phyloP scores from a whole-genome alignment of 441 rosid genomes.

The Mallotus japonicus region DNA sequence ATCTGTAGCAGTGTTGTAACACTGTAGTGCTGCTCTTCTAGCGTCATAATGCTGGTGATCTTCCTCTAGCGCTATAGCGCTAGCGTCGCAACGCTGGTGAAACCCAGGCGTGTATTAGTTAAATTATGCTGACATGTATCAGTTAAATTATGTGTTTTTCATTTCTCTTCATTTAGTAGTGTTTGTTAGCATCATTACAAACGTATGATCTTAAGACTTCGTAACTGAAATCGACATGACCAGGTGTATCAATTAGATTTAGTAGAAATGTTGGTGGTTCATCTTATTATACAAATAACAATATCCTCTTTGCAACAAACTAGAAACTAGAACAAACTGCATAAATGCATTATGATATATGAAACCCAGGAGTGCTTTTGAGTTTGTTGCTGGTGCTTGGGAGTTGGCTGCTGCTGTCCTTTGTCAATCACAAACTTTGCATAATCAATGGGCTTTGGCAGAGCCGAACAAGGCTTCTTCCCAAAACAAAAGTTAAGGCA shows the following conservation, averaged over 20 bases:
- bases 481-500: conserved; percentile 81
- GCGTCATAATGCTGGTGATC: too few species aligned
- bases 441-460: conserved; percentile 41
- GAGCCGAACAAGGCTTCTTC: conserved; percentile 49
- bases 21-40: too few species aligned
- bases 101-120: too few species aligned
- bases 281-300: too few species aligned
- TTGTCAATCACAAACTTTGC: conserved; percentile 44
- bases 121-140: conserved; percentile 48
- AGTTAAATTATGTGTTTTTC: conserved; percentile 97
- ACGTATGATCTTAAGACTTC: conserved; percentile 97
- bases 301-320: too few species aligned
- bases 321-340: too few species aligned
- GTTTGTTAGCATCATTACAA: conserved; percentile 95
- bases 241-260: conserved; percentile 91
- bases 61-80: too few species aligned
- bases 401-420: conserved; percentile 37
- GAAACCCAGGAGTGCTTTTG: not conserved
- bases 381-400: conserved; percentile 19
- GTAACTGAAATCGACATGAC: conserved; percentile 96
- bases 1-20: too few species aligned
- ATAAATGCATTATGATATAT: not conserved
- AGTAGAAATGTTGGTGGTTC: conserved; percentile 45
- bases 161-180: too few species aligned
- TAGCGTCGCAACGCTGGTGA: too few species aligned